Conservation (phyloP, 2,329 filamentous ascomycete species). For the Myotisia sp. region DNA sequence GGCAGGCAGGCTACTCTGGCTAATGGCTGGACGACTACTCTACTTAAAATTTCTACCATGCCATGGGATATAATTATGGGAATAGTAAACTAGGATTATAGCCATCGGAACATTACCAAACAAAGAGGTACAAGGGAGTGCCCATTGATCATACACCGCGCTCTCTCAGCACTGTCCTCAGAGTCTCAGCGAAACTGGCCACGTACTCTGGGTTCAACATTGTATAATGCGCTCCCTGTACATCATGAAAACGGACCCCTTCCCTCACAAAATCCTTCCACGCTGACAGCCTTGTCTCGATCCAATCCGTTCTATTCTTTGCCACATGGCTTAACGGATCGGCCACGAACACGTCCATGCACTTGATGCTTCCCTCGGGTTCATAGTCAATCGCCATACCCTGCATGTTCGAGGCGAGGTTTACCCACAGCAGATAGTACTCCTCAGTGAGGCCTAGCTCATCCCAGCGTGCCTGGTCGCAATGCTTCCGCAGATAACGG, state of each 20-base stretch:
- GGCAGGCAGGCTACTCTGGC: no score
- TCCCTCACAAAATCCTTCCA: slow-evolving; percentile 24
- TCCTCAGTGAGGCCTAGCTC: neutral
- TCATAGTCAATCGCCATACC: slow-evolving; percentile 22
- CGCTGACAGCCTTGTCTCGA: slow-evolving; percentile 14
- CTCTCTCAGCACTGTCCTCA: slow-evolving; percentile 1
- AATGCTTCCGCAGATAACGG: no score
- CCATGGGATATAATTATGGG: no score
- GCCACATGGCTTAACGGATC: slow-evolving; percentile 21
- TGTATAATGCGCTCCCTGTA: slow-evolving; percentile 28
- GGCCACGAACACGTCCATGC: slow-evolving; percentile 32
- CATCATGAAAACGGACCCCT: slow-evolving; percentile 21
- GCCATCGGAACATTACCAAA: no score
- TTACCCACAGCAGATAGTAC: neutral
- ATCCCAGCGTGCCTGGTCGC: neutral
- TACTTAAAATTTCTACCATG: no score
- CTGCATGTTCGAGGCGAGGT: neutral
- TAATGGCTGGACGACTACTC: no score
- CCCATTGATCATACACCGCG: neutral
- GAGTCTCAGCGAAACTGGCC: slow-evolving; percentile 19
- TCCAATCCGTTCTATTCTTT: slow-evolving; percentile 11
- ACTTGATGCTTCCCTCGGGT: slow-evolving; percentile 23
- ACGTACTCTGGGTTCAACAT: slow-evolving; percentile 28
- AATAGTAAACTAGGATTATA: no score
- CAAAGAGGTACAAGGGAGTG: no score